Conservation (phyloP, 305 asterid species). For the Rubia occidens region DNA sequence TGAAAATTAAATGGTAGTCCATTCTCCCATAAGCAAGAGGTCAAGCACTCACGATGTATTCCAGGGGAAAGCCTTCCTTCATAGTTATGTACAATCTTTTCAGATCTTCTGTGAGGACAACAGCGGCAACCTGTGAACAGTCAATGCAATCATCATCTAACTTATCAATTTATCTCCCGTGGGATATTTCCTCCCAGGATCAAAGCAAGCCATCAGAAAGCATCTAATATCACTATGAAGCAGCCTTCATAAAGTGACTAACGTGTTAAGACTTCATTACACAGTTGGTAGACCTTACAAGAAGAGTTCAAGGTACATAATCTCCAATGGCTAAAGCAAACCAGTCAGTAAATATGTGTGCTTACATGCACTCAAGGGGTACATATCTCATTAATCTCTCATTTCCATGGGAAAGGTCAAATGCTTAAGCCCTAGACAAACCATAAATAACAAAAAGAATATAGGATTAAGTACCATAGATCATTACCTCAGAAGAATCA, state of each 20-base stretch:
- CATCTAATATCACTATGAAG: background rate
- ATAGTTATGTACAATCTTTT: slow-evolving; percentile 83
- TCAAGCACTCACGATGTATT: slow-evolving; percentile 65
- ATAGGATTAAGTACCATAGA: slow-evolving; percentile 8
- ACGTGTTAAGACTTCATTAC: background rate
- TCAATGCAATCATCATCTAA: slow-evolving; percentile 18
- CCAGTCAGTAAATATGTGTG: background rate
- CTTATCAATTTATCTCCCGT: slow-evolving; percentile 16
- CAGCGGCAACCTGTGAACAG: slow-evolving; percentile 69
- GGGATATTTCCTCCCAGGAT: background rate
- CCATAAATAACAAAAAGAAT: slow-evolving; percentile 14
- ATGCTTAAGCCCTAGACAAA: slow-evolving; percentile 1
- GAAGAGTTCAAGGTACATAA: background rate
- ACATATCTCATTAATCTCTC: background rate
- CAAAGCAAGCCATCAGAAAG: background rate
- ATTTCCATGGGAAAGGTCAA: background rate
- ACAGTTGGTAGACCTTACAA: slow-evolving; percentile 2
- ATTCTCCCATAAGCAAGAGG: slow-evolving; percentile 16
- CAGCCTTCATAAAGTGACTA: background rate
- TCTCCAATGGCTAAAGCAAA: background rate
- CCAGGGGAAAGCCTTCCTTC: slow-evolving; percentile 98
- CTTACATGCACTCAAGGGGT: background rate
- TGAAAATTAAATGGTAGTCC: slow-evolving; percentile 7
- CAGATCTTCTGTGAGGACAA: slow-evolving; percentile 95
- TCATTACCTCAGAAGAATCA: slow-evolving; percentile 80